Percentiles rank a stretch among this genome's conserved stretches.
Evolutionary conservation across 257 asterid species (phyloP).

Genomic region (Eucommia ulmoides): DNA sequence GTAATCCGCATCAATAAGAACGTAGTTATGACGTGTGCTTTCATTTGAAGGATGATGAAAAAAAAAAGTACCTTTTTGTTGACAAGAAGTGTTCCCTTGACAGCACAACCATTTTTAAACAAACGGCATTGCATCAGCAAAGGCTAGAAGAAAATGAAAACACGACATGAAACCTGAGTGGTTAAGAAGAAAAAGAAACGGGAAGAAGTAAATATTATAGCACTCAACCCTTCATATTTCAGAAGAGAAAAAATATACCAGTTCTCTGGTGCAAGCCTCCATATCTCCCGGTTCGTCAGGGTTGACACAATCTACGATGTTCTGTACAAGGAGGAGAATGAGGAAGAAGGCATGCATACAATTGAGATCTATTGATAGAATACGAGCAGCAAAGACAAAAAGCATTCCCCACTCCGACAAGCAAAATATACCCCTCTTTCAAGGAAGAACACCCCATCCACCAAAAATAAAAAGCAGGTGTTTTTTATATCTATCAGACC

Average conservation of each 20-base stretch:
- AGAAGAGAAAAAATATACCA: too few relatives aligned
- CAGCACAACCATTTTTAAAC: slow-evolving; percentile 60
- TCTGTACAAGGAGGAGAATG: too few relatives aligned
- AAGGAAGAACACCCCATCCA: too few relatives aligned
- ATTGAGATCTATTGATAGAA: neutral
- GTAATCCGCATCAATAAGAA: too few relatives aligned
- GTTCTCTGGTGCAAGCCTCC: slow-evolving; percentile 29
- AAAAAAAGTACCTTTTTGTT: slow-evolving; percentile 41
- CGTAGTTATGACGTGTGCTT: too few relatives aligned
- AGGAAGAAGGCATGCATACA: slow-evolving; percentile 1
- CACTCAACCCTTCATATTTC: slow-evolving; percentile 2
- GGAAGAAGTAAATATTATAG: neutral
- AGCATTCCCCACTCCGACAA: too few relatives aligned
- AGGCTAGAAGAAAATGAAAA: slow-evolving; percentile 39
- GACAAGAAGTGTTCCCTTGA: slow-evolving; percentile 81
- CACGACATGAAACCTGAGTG: neutral
- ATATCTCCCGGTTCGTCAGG: slow-evolving; percentile 19
- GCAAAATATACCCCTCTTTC: too few relatives aligned
- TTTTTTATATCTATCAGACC: too few relatives aligned
- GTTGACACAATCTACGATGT: too few relatives aligned
- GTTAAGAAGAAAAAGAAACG: neutral
- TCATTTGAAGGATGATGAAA: too few relatives aligned
- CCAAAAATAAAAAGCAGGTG: too few relatives aligned
- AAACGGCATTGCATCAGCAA: slow-evolving; percentile 79
- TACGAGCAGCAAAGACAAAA: neutral